Percentiles rank a stretch among this genome's conserved stretches.
phyloP scores from a whole-genome alignment of 2,329 filamentous ascomycete species.

The Monilinia fructigena region DNA sequence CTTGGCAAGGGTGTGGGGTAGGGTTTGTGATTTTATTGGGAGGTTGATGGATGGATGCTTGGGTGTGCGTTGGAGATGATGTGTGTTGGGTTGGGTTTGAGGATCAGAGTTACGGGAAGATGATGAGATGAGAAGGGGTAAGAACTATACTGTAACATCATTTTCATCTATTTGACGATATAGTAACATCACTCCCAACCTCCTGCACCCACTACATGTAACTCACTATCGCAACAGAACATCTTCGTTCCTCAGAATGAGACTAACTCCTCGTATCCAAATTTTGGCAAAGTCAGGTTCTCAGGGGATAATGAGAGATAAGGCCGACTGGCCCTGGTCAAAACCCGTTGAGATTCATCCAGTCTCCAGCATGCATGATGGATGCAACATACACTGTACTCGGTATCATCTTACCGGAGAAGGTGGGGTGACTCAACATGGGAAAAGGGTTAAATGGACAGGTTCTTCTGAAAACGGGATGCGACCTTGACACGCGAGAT shows the following conservation, averaged over 20 bases:
- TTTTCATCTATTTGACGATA: neutral
- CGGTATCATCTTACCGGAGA: conserved; percentile 6
- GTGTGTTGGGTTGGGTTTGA: neutral
- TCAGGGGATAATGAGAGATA: conserved; percentile 8
- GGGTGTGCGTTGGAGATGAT: neutral
- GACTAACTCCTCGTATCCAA: conserved; percentile 10
- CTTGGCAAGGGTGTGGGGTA: conserved; percentile 10
- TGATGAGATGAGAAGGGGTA: neutral
- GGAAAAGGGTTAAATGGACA: neutral
- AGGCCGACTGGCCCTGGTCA: conserved; percentile 9
- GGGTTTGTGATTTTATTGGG: neutral
- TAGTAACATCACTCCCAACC: neutral
- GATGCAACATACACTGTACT: conserved; percentile 14
- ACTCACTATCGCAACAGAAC: neutral
- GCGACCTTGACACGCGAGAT: conserved; percentile 9
- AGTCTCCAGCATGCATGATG: neutral
- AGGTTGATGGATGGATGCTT: neutral
- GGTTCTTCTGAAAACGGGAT: conserved; percentile 6
- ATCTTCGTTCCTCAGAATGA: too few relatives aligned
- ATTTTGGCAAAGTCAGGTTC: conserved; percentile 12
- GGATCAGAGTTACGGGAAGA: neutral
- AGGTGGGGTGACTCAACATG: neutral
- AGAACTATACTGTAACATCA: neutral
- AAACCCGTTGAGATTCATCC: conserved; percentile 4
- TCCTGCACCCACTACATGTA: too few relatives aligned